A percentile compares a stretch with the other conserved stretches of the same genome.
Conservation (phyloP, 306 rosid genomes). For the Chamaecrista fasciculata region DNA sequence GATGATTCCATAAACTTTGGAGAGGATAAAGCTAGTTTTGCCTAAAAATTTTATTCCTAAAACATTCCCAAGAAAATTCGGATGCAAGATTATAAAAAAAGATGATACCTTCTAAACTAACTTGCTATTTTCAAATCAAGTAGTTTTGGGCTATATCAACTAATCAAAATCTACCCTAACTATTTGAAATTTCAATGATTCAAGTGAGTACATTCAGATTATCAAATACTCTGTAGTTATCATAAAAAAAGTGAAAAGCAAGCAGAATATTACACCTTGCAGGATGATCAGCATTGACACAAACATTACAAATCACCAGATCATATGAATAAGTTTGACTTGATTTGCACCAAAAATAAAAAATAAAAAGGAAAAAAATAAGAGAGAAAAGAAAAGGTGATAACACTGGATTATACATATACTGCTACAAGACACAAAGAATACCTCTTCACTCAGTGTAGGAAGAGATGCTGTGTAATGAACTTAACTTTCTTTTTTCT, state of each 20-base stretch:
- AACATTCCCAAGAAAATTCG: no score
- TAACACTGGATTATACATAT: slow-evolving; percentile 10
- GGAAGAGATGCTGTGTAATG: slow-evolving; percentile 25
- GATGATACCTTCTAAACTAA: no score
- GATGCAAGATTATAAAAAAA: no score
- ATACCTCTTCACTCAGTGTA: slow-evolving; percentile 30
- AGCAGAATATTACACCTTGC: not conserved
- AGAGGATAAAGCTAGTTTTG: no score
- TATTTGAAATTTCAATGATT: not conserved
- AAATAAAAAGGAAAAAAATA: not conserved
- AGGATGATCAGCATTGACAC: not conserved
- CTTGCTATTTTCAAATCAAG: no score
- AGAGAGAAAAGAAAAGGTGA: not conserved
- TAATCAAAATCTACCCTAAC: not conserved
- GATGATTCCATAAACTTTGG: no score
- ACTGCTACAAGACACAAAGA: slow-evolving; percentile 30
- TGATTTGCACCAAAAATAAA: not conserved
- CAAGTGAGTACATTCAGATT: not conserved
- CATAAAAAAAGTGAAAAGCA: not conserved
- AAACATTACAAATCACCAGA: not conserved
- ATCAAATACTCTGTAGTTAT: not conserved
- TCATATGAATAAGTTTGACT: not conserved
- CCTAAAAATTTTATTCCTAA: no score
- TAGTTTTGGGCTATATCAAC: not conserved
- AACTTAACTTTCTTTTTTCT: slow-evolving; percentile 24